Evolutionary conservation across 2,329 filamentous ascomycete species (phyloP).

Genomic region (Samsoniella hepiali): DNA sequence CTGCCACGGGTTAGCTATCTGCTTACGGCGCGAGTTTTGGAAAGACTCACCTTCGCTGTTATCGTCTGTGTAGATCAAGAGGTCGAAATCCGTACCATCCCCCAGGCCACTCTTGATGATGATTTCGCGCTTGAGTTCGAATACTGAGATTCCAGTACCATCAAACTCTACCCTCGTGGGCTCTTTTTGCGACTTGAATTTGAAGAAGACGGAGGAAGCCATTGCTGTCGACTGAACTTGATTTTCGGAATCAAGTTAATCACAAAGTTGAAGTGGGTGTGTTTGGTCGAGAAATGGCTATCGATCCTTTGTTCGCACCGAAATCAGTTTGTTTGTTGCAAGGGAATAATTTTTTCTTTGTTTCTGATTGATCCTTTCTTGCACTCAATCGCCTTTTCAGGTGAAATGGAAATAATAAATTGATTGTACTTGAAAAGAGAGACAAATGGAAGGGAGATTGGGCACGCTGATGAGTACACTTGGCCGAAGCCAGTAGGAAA

Average conservation of each 20-base stretch:
- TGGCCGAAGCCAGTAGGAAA: conserved; percentile 36
- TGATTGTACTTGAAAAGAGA: conserved; percentile 46
- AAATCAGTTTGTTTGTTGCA: conserved; percentile 10
- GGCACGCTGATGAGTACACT: conserved; percentile 39
- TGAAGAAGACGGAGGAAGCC: conserved; percentile 98
- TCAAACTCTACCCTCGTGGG: conserved; percentile 93
- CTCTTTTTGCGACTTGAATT: conserved; percentile 98
- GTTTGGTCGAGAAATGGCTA: background rate
- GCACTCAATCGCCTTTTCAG: conserved; percentile 39
- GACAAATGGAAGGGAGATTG: conserved; percentile 32
- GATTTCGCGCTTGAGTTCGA: conserved; percentile 98
- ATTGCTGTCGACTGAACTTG: conserved; percentile 49
- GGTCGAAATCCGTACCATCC: conserved; percentile 93
- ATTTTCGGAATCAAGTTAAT: background rate
- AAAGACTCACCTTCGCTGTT: conserved; percentile 73
- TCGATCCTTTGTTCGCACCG: conserved; percentile 10
- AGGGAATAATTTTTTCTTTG: conserved; percentile 25
- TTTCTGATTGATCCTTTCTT: conserved; percentile 31
- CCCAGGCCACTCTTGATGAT: conserved; percentile 91
- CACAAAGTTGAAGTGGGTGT: background rate
- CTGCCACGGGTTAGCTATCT: conserved; percentile 47
- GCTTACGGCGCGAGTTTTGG: background rate
- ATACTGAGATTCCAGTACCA: conserved; percentile 95
- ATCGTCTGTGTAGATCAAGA: conserved; percentile 91
- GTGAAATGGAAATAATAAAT: conserved; percentile 48